A percentile compares a stretch with the other conserved stretches of the same genome.
These are phyloP conservation scores for Trichoderma arundinaceum DNA, from an alignment of 2,329 filamentous ascomycete species.

Conservation along the genomic window DNA sequence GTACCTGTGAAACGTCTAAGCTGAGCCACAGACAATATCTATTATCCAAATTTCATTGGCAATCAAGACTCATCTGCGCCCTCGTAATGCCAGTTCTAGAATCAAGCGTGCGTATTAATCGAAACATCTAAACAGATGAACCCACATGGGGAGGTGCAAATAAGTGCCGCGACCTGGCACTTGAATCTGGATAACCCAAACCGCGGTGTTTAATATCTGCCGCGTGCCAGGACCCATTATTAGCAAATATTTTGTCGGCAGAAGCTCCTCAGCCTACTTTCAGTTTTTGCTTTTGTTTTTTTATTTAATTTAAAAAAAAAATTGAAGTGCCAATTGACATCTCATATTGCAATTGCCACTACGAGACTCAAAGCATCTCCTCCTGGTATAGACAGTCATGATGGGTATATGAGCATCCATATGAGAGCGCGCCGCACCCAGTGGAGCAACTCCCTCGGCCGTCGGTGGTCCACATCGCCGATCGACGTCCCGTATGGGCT, in stretches of 20 bases:
- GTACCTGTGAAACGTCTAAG: not conserved
- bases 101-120: not conserved
- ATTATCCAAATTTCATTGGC: not conserved
- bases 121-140: not conserved
- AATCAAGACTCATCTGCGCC: not conserved
- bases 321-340: not conserved
- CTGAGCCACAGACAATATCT: not conserved
- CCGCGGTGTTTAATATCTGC: not conserved
- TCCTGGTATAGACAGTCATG: no score
- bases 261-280: no score
- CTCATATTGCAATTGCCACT: not conserved
- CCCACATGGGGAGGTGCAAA: not conserved
- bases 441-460: slow-evolving; percentile 10
- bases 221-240: not conserved
- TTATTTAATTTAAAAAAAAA: not conserved
- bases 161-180: not conserved
- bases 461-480: slow-evolving; percentile 16
- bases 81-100: not conserved
- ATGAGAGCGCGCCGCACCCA: not conserved
- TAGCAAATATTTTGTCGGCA: not conserved
- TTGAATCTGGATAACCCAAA: not conserved
- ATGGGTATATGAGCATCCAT: not conserved
- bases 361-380: not conserved
- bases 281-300: no score
- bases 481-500: not conserved